Evolutionary conservation across 1,284 basidiomycete species (phyloP), one percentile per base, ranked within the genome.

Genomic region (Tylopilus sp.): DNA sequence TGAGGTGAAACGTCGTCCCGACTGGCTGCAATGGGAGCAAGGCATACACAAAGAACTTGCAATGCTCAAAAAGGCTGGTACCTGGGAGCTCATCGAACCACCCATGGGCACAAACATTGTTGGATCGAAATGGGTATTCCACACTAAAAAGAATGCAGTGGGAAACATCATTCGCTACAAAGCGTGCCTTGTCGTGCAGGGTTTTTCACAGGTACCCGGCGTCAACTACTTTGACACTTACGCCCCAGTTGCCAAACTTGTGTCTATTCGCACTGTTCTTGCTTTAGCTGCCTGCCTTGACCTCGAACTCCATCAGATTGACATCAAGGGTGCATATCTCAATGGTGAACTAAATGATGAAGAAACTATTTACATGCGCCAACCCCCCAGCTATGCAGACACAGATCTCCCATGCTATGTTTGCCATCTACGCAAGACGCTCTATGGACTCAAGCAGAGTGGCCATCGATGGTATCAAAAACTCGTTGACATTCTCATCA

Each of bases 221-320:
- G 41, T 74, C 9, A 69, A 78, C 51, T 78, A 68, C 46, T 58
- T 65, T n/a, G 56, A 74, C 38, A 73, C 66, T 0, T 72, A 64
- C 37, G 59, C 71, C 0, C 66, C 71, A 0, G 60, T 72, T 0
- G 64, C 62, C 2, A 53, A 59, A 2, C 59, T 69, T 4, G 44
- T 55, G 1, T 67, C 69, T 0, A 54, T 73, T 5, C 48, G 57
- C 0, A 59, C 63, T 0, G 46, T 65, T 0, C 50, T 70, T 0
- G 59, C 69, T 0, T 14, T 55, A 0, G n/a, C 54, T 7, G 38
- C 48, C 0, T 2, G 2, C 1, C 10, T 7, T 1, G 2, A 51
- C 21, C 21, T 49, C 0, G 29, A 55, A 4, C 12, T 50, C 0
- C 44, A 51, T 1, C 44, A 55, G 5, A 8, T 55, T 0, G 34